A percentile compares a stretch with the other conserved stretches of the same genome.
These are phyloP conservation scores for Zygosaccharomyces pseudobailii DNA, from an alignment of 1,139 yeast species.

Conservation along the genomic window DNA sequence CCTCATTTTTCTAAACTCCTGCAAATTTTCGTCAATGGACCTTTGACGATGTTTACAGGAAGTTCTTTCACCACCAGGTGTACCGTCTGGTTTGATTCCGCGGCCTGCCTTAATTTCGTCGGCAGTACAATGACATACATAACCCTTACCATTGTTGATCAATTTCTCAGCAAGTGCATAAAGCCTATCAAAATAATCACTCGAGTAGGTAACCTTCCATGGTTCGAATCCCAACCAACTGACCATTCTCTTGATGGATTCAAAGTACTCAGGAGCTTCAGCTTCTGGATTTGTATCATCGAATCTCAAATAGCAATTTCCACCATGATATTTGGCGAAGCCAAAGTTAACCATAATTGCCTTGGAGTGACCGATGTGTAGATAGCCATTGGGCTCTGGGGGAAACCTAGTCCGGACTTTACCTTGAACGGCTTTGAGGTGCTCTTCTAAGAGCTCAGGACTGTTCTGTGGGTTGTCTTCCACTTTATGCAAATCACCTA, in stretches of 20 bases:
- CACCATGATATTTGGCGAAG: constrained; percentile 81
- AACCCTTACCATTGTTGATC: constrained; percentile 66
- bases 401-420: constrained; percentile 92
- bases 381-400: constrained; percentile 95
- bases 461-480: constrained; percentile 91
- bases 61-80: constrained; percentile 85
- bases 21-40: constrained; percentile 67
- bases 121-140: constrained; percentile 89
- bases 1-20: constrained; percentile 83
- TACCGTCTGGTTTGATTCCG: constrained; percentile 87
- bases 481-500: constrained; percentile 91
- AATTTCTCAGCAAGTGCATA: constrained; percentile 83
- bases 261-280: constrained; percentile 88
- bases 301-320: constrained; percentile 84
- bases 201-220: constrained; percentile 90
- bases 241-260: constrained; percentile 77
- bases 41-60: constrained; percentile 74
- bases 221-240: constrained; percentile 93
- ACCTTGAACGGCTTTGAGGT: constrained; percentile 72
- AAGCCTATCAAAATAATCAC: constrained; percentile 87
- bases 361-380: constrained; percentile 96
- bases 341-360: constrained; percentile 98
- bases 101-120: constrained; percentile 87
- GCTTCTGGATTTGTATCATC: constrained; percentile 99
- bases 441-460: constrained; percentile 79